Base-by-base conservation (phyloP, 495 filamentous ascomycete genomes). In the Penicillium manginii region DNA sequence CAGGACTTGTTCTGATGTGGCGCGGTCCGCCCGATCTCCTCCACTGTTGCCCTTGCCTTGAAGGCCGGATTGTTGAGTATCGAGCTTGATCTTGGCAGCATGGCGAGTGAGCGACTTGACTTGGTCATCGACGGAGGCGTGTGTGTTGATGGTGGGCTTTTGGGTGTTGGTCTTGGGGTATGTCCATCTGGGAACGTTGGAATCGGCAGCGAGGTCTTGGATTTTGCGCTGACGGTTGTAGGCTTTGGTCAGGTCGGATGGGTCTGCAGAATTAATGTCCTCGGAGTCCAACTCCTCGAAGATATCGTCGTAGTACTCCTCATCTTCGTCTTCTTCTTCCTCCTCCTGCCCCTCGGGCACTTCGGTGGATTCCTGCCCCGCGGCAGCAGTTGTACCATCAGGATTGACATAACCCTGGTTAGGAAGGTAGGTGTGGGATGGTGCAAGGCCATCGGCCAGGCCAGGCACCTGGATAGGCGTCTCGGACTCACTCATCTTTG, bases 1-100 rank as follows among this genome's bases (percentile, higher is more conserved):
- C 60, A 98, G 78, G 32, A 98, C 94, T 68, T 96, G 89, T 70
- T 98, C 94, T 60, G 81, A 90, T 4, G 94, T 98, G 51, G 94
- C 94, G 53, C 94, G 86, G 68, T 98, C 93, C 57, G 88, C 86
- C 76, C 91, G 93, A 74, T 98, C 94, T 66, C 74, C 75, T 59
- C 73, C 76, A 68, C 73, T 69, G 15, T 70, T 76, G 58, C 76
- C 74, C 39, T 83, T 83, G 45, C 82, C 84, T 1, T 70, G 71
- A 17, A 84, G 54, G 3, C 84, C 82, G 3, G 83, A 78, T 55
- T 85, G 80, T 17, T 79, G 65, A 67, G 88, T 84, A 69, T 93
- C 87, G 12, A 98, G 83, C 61, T 87, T 88, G 59, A 98, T 90
- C 78, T 96, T 94, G n/a, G 76, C 84, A 0, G 94, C 92, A 76